Conservation (phyloP, 306 rosid species). For the Quercus variabilis region DNA sequence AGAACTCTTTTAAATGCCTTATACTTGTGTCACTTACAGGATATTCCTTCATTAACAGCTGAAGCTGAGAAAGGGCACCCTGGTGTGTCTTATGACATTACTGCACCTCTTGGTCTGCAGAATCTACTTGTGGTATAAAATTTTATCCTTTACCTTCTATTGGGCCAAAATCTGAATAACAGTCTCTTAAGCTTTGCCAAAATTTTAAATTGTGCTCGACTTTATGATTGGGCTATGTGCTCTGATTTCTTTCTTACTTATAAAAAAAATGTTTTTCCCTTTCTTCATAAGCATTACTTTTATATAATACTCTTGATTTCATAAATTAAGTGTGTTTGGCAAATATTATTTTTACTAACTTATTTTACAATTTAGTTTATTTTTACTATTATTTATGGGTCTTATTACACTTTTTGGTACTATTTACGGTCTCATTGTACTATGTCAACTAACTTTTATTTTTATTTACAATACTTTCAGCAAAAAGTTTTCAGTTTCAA, state of each 20-base stretch:
- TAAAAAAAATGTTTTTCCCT: too few species aligned
- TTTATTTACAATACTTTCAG: too few species aligned
- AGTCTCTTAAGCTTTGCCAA: neutral
- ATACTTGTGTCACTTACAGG: slow-evolving; percentile 40
- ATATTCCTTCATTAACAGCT: slow-evolving; percentile 77
- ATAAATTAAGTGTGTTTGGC: neutral
- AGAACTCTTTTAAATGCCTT: neutral
- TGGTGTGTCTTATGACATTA: slow-evolving; percentile 56
- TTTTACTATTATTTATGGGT: too few species aligned
- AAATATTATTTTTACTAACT: too few species aligned
- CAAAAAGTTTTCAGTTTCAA: too few species aligned
- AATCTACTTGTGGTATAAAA: slow-evolving; percentile 70
- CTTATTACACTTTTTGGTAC: too few species aligned
- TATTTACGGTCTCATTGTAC: too few species aligned
- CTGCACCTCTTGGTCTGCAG: slow-evolving; percentile 89
- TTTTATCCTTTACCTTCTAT: neutral
- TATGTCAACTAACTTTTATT: too few species aligned
- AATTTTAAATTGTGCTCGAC: neutral
- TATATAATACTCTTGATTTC: neutral
- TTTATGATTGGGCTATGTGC: neutral
- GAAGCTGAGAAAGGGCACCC: slow-evolving; percentile 84
- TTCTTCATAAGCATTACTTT: too few species aligned
- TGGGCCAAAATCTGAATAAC: neutral
- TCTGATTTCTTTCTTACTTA: neutral
- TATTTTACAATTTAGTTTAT: too few species aligned